phyloP scores from a whole-genome alignment of 108 stramenopile genomes.

The Poteriospumella lacustris region DNA sequence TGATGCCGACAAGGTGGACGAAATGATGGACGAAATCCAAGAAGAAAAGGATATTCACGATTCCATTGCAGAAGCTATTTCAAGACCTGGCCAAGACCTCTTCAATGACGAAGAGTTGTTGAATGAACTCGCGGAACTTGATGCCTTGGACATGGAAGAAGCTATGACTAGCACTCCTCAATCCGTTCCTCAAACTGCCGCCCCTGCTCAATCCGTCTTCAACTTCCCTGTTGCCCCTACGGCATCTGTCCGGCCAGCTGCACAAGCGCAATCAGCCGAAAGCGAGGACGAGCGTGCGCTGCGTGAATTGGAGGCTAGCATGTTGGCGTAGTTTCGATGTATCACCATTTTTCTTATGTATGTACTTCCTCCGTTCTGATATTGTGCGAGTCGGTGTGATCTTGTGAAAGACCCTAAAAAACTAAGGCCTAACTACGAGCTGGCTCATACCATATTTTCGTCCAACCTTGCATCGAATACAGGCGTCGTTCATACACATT shows the following conservation, averaged over 20 bases:
- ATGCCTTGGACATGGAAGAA: slow-evolving; percentile 47
- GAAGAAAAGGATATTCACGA: slow-evolving; percentile 84
- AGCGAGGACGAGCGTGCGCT: slow-evolving; percentile 1
- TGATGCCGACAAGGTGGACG: slow-evolving; percentile 87
- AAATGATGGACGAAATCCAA: slow-evolving; percentile 86
- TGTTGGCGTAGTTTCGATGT: slow-evolving; percentile 23
- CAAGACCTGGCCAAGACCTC: slow-evolving; percentile 72
- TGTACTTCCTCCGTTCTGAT: no score
- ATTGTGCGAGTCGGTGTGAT: no score
- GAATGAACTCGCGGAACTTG: slow-evolving; percentile 77
- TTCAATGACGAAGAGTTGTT: slow-evolving; percentile 77
- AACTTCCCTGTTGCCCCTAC: slow-evolving; percentile 51
- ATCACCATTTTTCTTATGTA: no score
- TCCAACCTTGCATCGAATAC: no score
- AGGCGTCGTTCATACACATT: no score
- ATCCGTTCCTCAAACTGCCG: not conserved
- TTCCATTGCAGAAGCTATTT: slow-evolving; percentile 76
- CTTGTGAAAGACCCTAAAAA: no score
- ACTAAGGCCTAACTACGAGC: no score
- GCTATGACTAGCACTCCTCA: slow-evolving; percentile 65
- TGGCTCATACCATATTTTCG: no score
- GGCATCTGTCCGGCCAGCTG: not conserved
- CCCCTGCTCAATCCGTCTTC: slow-evolving; percentile 41
- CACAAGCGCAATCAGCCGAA: not conserved
- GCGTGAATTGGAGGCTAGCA: slow-evolving; percentile 22